Base-by-base conservation (phyloP, 768 basidiomycete genomes). In the Hydnomerulius pinastri region DNA sequence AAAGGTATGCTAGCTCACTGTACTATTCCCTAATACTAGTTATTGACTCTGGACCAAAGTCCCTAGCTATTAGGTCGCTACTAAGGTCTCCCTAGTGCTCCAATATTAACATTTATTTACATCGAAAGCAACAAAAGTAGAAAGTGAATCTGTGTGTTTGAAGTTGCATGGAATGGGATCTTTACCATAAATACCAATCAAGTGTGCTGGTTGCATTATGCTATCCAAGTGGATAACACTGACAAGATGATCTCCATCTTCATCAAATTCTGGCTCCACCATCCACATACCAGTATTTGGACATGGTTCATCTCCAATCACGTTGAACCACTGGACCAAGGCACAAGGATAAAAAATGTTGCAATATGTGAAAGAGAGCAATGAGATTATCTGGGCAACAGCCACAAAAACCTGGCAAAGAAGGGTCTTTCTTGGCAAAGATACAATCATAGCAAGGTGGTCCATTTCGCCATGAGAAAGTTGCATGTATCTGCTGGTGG, bases 51-150 rank as follows among this genome's bases (percentile, higher is more conserved):
- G n/a, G n/a, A n/a, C n/a, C n/a, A n/a, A n/a, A n/a, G n/a, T n/a
- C n/a, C n/a, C n/a, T n/a, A n/a, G n/a, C n/a, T n/a, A n/a, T n/a
- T n/a, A n/a, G n/a, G n/a, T n/a, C n/a, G n/a, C n/a, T n/a, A n/a
- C n/a, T n/a, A n/a, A n/a, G n/a, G n/a, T n/a, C n/a, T n/a, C n/a
- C n/a, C n/a, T n/a, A n/a, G n/a, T n/a, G n/a, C n/a, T n/a, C n/a
- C n/a, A n/a, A n/a, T n/a, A n/a, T n/a, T n/a, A n/a, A n/a, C n/a
- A 69, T 23, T 52, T 57, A 41, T 70, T 69, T 3, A 70, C 60
- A 60, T 63, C 67, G 48, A 47, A 68, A 2, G 42, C 27, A 11
- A 43, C 2, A 37, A 70, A 68, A 5, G 46, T 27, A 40, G 59
- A 53, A 4, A 69, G 49, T 12, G 56, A 52, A 40, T 57, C 17